Conservation (phyloP, 1,139 yeast genomes). For the Spencermartinsiella ligniputridi region DNA sequence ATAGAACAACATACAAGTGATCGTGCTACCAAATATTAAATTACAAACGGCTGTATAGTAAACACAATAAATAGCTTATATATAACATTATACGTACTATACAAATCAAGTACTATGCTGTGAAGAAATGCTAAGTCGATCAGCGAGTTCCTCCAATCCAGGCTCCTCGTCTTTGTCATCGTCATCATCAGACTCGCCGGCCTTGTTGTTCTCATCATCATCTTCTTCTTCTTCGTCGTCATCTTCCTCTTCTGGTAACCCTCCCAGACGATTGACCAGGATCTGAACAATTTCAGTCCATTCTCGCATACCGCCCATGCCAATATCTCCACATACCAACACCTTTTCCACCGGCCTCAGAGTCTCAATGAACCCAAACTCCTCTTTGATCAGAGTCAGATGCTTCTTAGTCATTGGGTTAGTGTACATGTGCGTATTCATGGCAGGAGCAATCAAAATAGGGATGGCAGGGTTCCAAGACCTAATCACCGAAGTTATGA, state of each 20-base stretch:
- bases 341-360: slow-evolving; percentile 92
- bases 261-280: slow-evolving; percentile 47
- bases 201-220: slow-evolving; percentile 14
- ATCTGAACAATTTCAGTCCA: slow-evolving; percentile 91
- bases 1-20: not conserved
- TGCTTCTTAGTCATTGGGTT: slow-evolving; percentile 91
- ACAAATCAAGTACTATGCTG: slow-evolving; percentile 1
- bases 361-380: slow-evolving; percentile 70
- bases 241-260: slow-evolving; percentile 31
- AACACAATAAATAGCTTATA: not conserved
- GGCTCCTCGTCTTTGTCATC: slow-evolving; percentile 11
- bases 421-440: slow-evolving; percentile 95
- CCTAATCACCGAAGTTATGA: slow-evolving; percentile 72
- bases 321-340: slow-evolving; percentile 91
- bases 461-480: slow-evolving; percentile 92
- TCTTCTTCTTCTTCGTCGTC: slow-evolving; percentile 38
- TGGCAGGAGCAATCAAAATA: slow-evolving; percentile 88
- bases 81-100: not conserved
- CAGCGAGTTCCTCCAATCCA: slow-evolving; percentile 7
- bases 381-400: slow-evolving; percentile 53
- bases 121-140: not conserved
- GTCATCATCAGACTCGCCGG: slow-evolving; percentile 13
- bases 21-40: too few species aligned
- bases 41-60: too few species aligned
- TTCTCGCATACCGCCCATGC: slow-evolving; percentile 97